A percentile compares a stretch with the other conserved stretches of the same genome.
These are phyloP conservation scores for Amphicarpaea edgeworthii DNA, from an alignment of 306 rosid species.

Conservation along the genomic window DNA sequence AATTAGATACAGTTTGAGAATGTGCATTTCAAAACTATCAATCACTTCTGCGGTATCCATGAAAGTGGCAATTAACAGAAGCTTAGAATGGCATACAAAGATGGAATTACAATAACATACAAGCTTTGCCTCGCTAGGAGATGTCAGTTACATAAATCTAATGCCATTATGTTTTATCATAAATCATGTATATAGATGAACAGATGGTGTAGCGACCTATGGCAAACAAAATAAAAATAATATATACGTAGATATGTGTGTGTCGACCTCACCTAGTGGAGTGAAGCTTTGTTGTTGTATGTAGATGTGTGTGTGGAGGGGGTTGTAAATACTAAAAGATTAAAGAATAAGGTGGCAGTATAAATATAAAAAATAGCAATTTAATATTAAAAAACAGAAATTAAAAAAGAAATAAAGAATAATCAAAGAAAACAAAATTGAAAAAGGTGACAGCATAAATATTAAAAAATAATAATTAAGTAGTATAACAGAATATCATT, in stretches of 20 bases:
- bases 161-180: background rate
- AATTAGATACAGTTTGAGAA: slow-evolving; percentile 20
- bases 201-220: background rate
- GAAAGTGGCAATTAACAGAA: slow-evolving; percentile 12
- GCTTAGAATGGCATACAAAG: background rate
- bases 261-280: too few species aligned
- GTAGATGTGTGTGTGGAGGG: too few species aligned
- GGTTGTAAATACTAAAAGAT: too few species aligned
- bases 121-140: background rate
- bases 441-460: background rate
- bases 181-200: background rate
- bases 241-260: too few species aligned
- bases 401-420: background rate
- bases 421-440: background rate
- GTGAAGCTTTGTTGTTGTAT: too few species aligned
- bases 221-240: too few species aligned
- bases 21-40: slow-evolving; percentile 14
- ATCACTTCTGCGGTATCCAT: background rate
- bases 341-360: background rate
- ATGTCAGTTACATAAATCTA: background rate
- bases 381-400: background rate
- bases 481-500: background rate
- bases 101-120: background rate
- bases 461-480: background rate
- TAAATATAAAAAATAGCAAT: background rate